Percentiles rank a stretch among this genome's conserved stretches.
Evolutionary conservation across 2,329 filamentous ascomycete genomes (phyloP).

Genomic region (Pyrenochaeta sp.): DNA sequence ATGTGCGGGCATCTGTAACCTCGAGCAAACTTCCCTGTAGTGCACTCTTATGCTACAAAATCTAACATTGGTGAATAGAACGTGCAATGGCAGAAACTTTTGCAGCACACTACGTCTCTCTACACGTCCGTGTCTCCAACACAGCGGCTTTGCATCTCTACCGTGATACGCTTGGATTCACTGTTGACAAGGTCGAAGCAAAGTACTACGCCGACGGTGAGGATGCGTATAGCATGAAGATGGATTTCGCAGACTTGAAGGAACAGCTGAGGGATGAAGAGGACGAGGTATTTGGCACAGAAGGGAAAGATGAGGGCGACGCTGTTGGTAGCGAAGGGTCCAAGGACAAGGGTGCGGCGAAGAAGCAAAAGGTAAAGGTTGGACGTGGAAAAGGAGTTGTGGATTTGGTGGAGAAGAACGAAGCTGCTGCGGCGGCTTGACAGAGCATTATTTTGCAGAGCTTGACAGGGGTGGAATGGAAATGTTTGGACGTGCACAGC

Average conservation of each 20-base stretch:
- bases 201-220: conserved; percentile 99
- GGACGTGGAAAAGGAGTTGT: conserved; percentile 82
- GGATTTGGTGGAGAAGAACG: conserved; percentile 76
- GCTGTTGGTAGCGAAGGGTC: conserved; percentile 45
- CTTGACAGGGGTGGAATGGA: neutral
- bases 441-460: neutral
- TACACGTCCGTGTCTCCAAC: conserved; percentile 96
- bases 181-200: conserved; percentile 65
- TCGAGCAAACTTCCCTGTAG: neutral
- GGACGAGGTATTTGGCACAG: conserved; percentile 49
- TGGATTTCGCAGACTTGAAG: conserved; percentile 73
- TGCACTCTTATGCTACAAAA: neutral
- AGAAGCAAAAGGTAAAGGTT: conserved; percentile 76
- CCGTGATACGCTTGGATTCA: conserved; percentile 65
- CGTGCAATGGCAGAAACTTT: conserved; percentile 97
- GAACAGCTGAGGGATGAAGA: conserved; percentile 60
- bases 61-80: conserved; percentile 61
- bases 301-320: conserved; percentile 47
- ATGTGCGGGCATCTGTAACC: too few species aligned
- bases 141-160: conserved; percentile 90
- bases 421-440: conserved; percentile 43
- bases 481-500: neutral
- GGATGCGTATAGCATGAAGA: conserved; percentile 93
- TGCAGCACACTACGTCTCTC: conserved; percentile 87
- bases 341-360: conserved; percentile 32